These are phyloP conservation scores for Tetracladium setigerum DNA, from an alignment of 495 filamentous ascomycete species.

Conservation along the genomic window DNA sequence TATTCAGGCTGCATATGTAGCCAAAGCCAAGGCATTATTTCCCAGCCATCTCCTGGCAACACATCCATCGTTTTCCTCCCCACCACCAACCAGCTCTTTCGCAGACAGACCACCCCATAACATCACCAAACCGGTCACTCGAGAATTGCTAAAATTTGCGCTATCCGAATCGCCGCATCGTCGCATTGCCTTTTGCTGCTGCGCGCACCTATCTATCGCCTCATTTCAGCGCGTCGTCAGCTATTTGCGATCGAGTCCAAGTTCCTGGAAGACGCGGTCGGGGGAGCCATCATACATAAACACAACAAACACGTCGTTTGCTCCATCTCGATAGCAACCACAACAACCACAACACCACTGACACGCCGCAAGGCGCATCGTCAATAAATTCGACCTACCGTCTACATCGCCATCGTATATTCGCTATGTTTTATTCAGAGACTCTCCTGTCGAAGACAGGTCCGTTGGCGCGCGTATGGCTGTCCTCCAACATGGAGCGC, in stretches of 20 bases:
- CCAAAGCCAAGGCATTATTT: background rate
- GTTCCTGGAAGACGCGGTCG: background rate
- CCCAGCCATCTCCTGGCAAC: conserved; percentile 4
- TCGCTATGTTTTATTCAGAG: conserved; percentile 92
- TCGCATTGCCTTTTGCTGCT: background rate
- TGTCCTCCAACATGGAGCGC: conserved; percentile 94
- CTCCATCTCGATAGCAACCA: conserved; percentile 26
- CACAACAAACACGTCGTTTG: conserved; percentile 31
- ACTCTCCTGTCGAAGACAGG: conserved; percentile 93
- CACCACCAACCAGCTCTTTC: background rate
- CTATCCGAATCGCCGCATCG: background rate
- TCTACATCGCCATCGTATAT: conserved; percentile 4
- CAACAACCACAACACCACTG: conserved; percentile 10
- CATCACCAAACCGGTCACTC: conserved; percentile 8
- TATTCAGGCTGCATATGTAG: too few species aligned
- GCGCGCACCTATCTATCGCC: background rate
- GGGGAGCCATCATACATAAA: background rate
- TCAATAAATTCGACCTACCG: conserved; percentile 9
- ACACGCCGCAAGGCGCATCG: conserved; percentile 18
- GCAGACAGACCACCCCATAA: conserved; percentile 15
- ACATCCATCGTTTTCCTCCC: background rate
- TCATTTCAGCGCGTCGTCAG: too few species aligned
- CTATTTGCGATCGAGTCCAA: background rate
- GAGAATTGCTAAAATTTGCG: too few species aligned
- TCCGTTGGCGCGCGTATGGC: conserved; percentile 94